Percentiles rank a stretch among this genome's conserved stretches.
phyloP scores from a whole-genome alignment of 257 asterid genomes.

The Craterostigma plantagineum region DNA sequence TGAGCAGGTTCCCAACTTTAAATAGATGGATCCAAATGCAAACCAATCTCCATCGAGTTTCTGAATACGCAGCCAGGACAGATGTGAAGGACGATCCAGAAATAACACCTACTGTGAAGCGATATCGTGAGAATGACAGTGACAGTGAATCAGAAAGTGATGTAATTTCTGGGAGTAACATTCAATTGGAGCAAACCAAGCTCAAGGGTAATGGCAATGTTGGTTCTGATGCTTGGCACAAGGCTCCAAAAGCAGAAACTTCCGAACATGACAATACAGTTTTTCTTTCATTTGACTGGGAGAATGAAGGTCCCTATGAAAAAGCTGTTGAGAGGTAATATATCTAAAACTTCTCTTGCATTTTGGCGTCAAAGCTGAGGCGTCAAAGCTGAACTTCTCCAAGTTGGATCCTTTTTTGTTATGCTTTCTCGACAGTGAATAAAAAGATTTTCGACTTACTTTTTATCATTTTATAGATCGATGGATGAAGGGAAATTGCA shows the following conservation, averaged over 20 bases:
- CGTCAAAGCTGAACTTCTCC: not conserved
- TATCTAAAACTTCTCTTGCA: not conserved
- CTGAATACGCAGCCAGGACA: constrained; percentile 75
- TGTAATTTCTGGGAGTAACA: constrained; percentile 25
- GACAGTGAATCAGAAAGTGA: constrained; percentile 89
- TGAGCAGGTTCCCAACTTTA: constrained; percentile 80
- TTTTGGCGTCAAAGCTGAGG: not conserved
- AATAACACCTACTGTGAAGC: constrained; percentile 42
- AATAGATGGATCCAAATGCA: constrained; percentile 99
- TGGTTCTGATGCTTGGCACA: constrained; percentile 44
- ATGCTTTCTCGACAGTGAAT: not conserved
- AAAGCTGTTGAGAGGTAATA: constrained; percentile 77
- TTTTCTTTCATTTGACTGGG: constrained; percentile 88
- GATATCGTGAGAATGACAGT: constrained; percentile 72
- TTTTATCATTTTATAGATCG: constrained; percentile 30
- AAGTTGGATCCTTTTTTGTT: not conserved
- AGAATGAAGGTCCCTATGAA: constrained; percentile 84
- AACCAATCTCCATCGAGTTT: constrained; percentile 87
- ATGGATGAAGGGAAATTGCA: constrained; percentile 75
- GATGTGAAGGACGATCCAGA: constrained; percentile 31
- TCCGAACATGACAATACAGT: constrained; percentile 40
- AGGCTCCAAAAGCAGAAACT: constrained; percentile 36
- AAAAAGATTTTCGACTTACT: constrained; percentile 7
- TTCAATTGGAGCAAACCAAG: constrained; percentile 30
- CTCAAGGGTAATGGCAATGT: constrained; percentile 28